Base-by-base conservation (phyloP, 768 basidiomycete genomes). In the Psilocybe tampanensis region DNA sequence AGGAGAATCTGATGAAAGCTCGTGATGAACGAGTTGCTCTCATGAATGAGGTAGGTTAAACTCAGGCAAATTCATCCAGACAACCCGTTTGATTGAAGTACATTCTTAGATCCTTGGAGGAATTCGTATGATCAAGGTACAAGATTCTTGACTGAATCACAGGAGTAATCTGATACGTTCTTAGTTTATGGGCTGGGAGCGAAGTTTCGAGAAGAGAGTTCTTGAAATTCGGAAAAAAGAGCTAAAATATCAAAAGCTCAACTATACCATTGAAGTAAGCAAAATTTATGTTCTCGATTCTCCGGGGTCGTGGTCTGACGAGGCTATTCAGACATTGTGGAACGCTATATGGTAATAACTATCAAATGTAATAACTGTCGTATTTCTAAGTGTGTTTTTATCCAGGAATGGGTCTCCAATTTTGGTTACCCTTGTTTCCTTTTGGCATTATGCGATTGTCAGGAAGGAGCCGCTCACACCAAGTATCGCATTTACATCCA, bases 51-150 rank as follows among this genome's bases (percentile, higher is more conserved):
- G 80, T 88, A 54, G 64, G 4, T 84, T 9, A 19, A 15, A 2
- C 33, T 47, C 3, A 34, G 18, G 39, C 8, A 22, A 6, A n/a
- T 43, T 34, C 2, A 9, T 8, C 1, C 36, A n/a, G 8, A 15
- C 7, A n/a, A n/a, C 12, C 7, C 8, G 45, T 9, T 52, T 44
- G 33, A 34, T 21, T 21, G 12, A 24, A 7, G 2, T 53, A 9
- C 24, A 9, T 24, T 13, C 7, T 18, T 57, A 95, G 88, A 85
- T 95, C 58, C 76, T 95, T 9, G 92, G 92, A 47, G 93, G 84
- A 12, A 95, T 95, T 56, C 82, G 93, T 26, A 95, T 95, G 92
- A 84, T 95, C 63, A 95, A 96, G 65, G 79, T 80, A 36, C 23
- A 47, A 13, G 50, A 34, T 36, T 68, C 48, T 42, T 19, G 47